These are phyloP conservation scores for Coleophoma cylindrospora DNA, from an alignment of 2,329 filamentous ascomycete species.

Conservation along the genomic window DNA sequence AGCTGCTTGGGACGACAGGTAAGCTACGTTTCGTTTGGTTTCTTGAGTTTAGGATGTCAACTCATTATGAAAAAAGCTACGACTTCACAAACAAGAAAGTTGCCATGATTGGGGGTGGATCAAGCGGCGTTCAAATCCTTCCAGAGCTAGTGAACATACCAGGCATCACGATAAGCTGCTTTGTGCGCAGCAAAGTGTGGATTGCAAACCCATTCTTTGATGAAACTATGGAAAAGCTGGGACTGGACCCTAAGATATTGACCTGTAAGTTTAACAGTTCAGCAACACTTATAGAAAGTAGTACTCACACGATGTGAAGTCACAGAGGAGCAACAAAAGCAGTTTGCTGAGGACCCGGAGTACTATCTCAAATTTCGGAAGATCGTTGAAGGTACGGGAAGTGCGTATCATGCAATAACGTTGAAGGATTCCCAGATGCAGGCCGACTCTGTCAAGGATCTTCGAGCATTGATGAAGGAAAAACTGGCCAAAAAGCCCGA, in stretches of 20 bases:
- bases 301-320: neutral
- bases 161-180: slow-evolving; percentile 36
- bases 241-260: slow-evolving; percentile 31
- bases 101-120: slow-evolving; percentile 47
- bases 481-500: slow-evolving; percentile 38
- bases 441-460: slow-evolving; percentile 24
- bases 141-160: slow-evolving; percentile 39
- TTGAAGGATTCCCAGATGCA: slow-evolving; percentile 31
- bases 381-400: slow-evolving; percentile 36
- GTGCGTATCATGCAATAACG: slow-evolving; percentile 35
- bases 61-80: slow-evolving; percentile 25
- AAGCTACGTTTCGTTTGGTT: neutral
- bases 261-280: slow-evolving; percentile 28
- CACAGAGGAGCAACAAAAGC: slow-evolving; percentile 30
- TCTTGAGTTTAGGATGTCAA: neutral
- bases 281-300: neutral
- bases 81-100: slow-evolving; percentile 43
- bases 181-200: slow-evolving; percentile 45
- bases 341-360: slow-evolving; percentile 31
- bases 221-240: slow-evolving; percentile 34
- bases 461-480: slow-evolving; percentile 33
- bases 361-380: slow-evolving; percentile 37
- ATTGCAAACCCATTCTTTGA: slow-evolving; percentile 43
- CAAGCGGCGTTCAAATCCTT: slow-evolving; percentile 47
- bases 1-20: slow-evolving; percentile 42